Percentiles rank a stretch among this genome's conserved stretches.
Conservation (phyloP, 768 basidiomycete species). For the Lactarius evosmus region DNA sequence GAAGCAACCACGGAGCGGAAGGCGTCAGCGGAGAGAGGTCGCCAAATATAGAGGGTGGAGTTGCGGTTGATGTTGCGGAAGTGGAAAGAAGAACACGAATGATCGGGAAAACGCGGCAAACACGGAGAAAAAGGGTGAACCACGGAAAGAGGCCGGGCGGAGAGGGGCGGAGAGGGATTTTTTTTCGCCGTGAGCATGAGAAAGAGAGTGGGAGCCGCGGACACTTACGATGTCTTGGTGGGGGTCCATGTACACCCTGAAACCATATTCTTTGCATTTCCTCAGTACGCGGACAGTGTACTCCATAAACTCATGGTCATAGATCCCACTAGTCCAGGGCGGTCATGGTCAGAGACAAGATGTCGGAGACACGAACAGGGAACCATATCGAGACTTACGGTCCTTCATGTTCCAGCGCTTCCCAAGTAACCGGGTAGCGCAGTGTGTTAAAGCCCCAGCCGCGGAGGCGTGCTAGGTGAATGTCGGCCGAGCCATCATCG, state of each 20-base stretch:
- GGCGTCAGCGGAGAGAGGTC: neutral
- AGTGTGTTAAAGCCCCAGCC: constrained; percentile 95
- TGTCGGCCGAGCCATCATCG: constrained; percentile 81
- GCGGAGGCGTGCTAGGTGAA: constrained; percentile 77
- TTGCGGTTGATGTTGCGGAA: neutral
- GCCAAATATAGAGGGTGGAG: neutral
- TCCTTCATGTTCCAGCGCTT: constrained; percentile 87
- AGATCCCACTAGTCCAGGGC: constrained; percentile 61
- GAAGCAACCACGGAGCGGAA: neutral
- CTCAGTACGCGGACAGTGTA: constrained; percentile 84
- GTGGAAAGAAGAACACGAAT: neutral
- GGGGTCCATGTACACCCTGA: constrained; percentile 89
- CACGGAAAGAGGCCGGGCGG: neutral
- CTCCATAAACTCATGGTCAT: constrained; percentile 90
- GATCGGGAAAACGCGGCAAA: constrained; percentile 2
- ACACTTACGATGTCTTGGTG: constrained; percentile 89
- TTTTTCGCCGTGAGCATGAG: constrained; percentile 9
- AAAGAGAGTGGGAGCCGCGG: neutral
- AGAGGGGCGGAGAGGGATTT: neutral
- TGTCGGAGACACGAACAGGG: neutral
- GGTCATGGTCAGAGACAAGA: neutral
- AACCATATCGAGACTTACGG: constrained; percentile 62
- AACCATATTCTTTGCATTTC: constrained; percentile 90
- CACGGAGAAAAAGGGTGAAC: neutral
- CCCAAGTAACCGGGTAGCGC: constrained; percentile 88